A percentile compares a stretch with the other conserved stretches of the same genome.
phyloP scores from a whole-genome alignment of 352 stramenopile species.

The Phytophthora chlamydospora region DNA sequence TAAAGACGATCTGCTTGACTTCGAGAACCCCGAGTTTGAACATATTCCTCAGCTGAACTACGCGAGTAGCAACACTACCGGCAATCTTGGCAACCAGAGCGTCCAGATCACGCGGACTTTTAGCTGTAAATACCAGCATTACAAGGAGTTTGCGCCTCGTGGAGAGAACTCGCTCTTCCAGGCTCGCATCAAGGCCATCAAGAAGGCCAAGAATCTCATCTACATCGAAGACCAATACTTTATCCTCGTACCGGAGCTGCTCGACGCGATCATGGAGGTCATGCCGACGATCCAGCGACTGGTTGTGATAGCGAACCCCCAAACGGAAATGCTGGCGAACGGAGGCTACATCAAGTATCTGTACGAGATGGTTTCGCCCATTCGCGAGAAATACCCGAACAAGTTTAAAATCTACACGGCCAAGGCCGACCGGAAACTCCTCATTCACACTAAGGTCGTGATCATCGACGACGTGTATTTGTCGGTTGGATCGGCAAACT shows the following conservation, averaged over 20 bases:
- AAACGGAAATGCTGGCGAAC: slow-evolving; percentile 33
- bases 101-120: slow-evolving; percentile 34
- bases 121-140: slow-evolving; percentile 28
- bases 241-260: slow-evolving; percentile 24
- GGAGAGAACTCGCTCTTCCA: slow-evolving; percentile 29
- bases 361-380: slow-evolving; percentile 56
- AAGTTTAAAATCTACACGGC: slow-evolving; percentile 46
- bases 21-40: slow-evolving; percentile 42
- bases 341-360: slow-evolving; percentile 56
- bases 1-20: slow-evolving; percentile 46
- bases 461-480: slow-evolving; percentile 71
- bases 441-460: slow-evolving; percentile 62
- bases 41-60: slow-evolving; percentile 36
- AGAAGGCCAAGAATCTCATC: slow-evolving; percentile 34
- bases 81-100: slow-evolving; percentile 23
- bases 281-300: slow-evolving; percentile 54
- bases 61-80: slow-evolving; percentile 45
- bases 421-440: slow-evolving; percentile 38
- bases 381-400: slow-evolving; percentile 40
- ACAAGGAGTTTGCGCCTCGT: slow-evolving; percentile 26
- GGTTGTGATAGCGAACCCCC: slow-evolving; percentile 46
- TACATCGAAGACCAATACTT: slow-evolving; percentile 37
- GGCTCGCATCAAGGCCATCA: slow-evolving; percentile 32
- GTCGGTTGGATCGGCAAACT: slow-evolving; percentile 63
- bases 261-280: slow-evolving; percentile 41